A percentile compares a stretch with the other conserved stretches of the same genome.
Conservation (phyloP, 768 basidiomycete species). For the Leccinum arenicola region DNA sequence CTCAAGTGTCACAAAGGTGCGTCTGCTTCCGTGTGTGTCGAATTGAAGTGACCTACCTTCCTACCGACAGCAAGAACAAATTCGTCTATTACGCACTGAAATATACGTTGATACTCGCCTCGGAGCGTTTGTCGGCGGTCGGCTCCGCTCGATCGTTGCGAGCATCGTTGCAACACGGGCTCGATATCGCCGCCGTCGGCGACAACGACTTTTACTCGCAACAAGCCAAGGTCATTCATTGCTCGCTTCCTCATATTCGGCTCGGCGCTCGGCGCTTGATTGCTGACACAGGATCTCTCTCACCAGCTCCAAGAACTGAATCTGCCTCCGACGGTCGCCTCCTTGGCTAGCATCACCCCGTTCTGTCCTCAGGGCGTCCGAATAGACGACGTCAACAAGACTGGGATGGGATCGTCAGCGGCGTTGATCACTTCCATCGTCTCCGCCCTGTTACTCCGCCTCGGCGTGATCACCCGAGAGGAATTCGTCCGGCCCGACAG, state of each 20-base stretch:
- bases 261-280: not conserved
- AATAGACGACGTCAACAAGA: conserved; percentile 89
- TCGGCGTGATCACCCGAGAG: conserved; percentile 54
- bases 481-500: conserved; percentile 44
- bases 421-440: conserved; percentile 95
- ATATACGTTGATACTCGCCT: conserved; percentile 65
- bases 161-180: conserved; percentile 45
- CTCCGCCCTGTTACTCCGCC: conserved; percentile 77
- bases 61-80: conserved; percentile 65
- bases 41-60: conserved; percentile 10
- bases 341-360: conserved; percentile 67
- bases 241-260: not conserved
- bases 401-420: conserved; percentile 95
- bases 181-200: conserved; percentile 82
- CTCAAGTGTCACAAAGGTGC: conserved; percentile 23
- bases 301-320: conserved; percentile 58
- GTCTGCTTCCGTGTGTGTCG: not conserved
- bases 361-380: conserved; percentile 70
- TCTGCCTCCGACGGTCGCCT: conserved; percentile 61
- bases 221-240: conserved; percentile 66
- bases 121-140: conserved; percentile 38
- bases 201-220: conserved; percentile 98
- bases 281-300: conserved; percentile 2
- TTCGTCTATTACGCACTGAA: conserved; percentile 91
- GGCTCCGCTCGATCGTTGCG: conserved; percentile 41